Base-by-base conservation (phyloP, 2,329 filamentous ascomycete species). In the Beauveria rudraprayagi region DNA sequence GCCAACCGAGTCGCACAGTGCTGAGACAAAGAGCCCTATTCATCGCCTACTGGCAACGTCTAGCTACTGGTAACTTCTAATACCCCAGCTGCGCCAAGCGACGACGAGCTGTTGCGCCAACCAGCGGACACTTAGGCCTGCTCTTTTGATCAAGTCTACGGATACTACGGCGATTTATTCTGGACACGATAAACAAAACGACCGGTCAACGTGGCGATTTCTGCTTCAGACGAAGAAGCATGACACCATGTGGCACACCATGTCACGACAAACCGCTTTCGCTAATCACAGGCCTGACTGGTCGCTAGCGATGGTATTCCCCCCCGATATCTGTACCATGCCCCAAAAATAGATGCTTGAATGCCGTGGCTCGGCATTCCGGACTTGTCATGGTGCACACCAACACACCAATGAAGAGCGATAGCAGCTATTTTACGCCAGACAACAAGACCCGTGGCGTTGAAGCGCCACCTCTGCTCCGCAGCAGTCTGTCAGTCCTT, bases 311-410 rank as follows among this genome's bases (percentile, higher is more conserved):
- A 47, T 61, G 34, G 14, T 43, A 50, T 44, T 19, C 50, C 43
- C 24, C 50, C 40, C 3, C 56, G 40, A 52, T 52, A 43, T 34
- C 10, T 28, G 24, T 37, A 41, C 28, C 40, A 41, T 47, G 40
- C 41, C 28, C 57, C 58, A 61, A 61, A 60, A 61, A 61, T 61
- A 61, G 58, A 30, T 51, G 28, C 43, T 30, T 50, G 51, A 56
- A 50, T 55, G 51, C 43, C 10, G 22, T 43, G 30, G 51, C 58
- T 50, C 58, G 58, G 58, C 58, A 55, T 55, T 61, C 43, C 51
- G 58, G 58, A 41, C 50, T 54, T n/a, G 34, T 55, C 11, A 26
- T 50, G 50, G 58, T 55, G 51, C 51, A 55, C 58, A 22, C 40
- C 48, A 34, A 28, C 48, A 54, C 30, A 37, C 56, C 26, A 58